phyloP scores from a whole-genome alignment of 305 asterid genomes.

The Vinca major region DNA sequence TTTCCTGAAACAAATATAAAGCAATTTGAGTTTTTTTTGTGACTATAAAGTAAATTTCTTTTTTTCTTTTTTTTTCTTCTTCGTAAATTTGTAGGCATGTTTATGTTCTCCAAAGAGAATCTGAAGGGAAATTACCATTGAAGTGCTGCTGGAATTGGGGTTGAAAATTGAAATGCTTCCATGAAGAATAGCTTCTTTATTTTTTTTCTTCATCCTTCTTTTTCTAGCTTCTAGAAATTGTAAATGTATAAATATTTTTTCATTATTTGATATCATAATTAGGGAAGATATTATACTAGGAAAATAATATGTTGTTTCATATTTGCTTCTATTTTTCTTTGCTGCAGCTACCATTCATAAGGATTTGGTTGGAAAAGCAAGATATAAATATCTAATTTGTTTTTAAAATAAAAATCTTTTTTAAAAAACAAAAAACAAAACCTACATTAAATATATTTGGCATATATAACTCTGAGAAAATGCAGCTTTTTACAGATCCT shows the following conservation, averaged over 20 bases:
- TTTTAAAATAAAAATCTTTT: not conserved
- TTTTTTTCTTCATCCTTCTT: not conserved
- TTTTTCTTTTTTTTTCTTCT: not conserved
- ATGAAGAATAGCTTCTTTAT: not conserved
- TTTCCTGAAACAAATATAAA: too few species aligned
- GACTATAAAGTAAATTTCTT: not conserved
- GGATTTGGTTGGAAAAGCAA: too few species aligned
- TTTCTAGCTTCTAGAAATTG: not conserved
- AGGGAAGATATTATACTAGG: not conserved
- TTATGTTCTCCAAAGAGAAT: conserved; percentile 70
- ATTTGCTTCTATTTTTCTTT: not conserved
- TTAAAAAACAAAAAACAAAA: not conserved
- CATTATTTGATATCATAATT: not conserved
- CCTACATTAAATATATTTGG: not conserved
- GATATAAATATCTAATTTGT: too few species aligned
- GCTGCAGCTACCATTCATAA: not conserved
- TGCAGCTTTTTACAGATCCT: not conserved
- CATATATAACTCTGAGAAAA: not conserved
- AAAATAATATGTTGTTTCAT: not conserved
- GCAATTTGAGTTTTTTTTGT: not conserved
- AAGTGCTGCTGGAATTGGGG: not conserved
- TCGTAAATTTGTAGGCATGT: conserved; percentile 47
- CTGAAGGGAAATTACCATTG: conserved; percentile 13
- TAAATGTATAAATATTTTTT: not conserved
- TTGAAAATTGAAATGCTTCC: not conserved